Conservation (phyloP, 2,329 filamentous ascomycete genomes). For the Xylaria sp. region DNA sequence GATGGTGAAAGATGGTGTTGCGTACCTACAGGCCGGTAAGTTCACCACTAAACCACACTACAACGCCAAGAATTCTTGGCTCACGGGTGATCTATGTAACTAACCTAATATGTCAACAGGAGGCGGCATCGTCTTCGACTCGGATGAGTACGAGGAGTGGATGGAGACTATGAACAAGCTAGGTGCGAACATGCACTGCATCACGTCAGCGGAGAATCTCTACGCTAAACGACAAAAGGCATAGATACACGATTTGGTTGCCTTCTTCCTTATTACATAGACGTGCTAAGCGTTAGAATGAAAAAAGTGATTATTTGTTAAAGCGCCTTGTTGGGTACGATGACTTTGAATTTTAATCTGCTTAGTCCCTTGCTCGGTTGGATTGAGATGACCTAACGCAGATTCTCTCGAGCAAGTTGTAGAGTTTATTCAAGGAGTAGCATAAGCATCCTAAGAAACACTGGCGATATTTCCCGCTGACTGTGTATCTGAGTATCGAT, state of each 20-base stretch:
- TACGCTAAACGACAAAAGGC: conserved; percentile 54
- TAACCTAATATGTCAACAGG: conserved; percentile 53
- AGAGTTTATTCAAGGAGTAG: neutral
- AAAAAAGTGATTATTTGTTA: conserved; percentile 6
- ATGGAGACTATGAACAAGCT: conserved; percentile 97
- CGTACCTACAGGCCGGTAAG: conserved; percentile 84
- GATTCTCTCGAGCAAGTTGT: neutral
- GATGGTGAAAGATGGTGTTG: conserved; percentile 89
- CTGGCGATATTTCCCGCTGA: neutral
- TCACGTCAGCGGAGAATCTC: conserved; percentile 82
- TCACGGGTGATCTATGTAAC: neutral
- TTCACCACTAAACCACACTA: conserved; percentile 30
- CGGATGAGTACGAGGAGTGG: conserved; percentile 89
- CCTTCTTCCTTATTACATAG: neutral
- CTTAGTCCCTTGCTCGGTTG: neutral
- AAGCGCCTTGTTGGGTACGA: neutral
- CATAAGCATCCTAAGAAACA: no score
- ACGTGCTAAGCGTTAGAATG: conserved; percentile 13
- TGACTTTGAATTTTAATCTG: neutral
- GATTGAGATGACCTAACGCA: neutral
- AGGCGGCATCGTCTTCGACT: conserved; percentile 94
- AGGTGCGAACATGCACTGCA: conserved; percentile 87
- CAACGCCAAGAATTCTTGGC: neutral
- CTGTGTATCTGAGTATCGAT: neutral
- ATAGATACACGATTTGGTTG: conserved; percentile 20